Percentiles rank a stretch among this genome's conserved stretches.
Evolutionary conservation across 2,329 filamentous ascomycete genomes (phyloP).

Genomic region (Microcera coccophila): DNA sequence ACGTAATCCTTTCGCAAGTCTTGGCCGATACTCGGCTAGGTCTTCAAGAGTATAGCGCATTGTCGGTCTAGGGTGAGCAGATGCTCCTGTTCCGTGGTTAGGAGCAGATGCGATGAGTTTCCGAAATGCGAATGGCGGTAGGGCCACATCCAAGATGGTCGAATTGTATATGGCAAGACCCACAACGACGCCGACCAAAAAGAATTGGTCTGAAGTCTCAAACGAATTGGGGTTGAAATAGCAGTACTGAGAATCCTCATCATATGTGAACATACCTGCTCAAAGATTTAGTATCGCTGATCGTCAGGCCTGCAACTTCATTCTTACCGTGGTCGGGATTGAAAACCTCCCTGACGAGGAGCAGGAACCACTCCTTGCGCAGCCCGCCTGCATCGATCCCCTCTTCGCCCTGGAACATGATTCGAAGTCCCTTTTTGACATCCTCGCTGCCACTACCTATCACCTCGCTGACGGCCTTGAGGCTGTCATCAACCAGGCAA

Average conservation of each 20-base stretch:
- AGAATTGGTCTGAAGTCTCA: conserved; percentile 88
- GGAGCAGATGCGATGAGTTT: conserved; percentile 79
- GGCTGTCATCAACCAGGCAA: conserved; percentile 82
- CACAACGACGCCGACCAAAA: conserved; percentile 80
- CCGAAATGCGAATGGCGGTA: conserved; percentile 85
- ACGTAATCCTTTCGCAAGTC: conserved; percentile 69
- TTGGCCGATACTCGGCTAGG: conserved; percentile 74
- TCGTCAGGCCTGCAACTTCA: not conserved
- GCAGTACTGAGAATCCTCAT: conserved; percentile 84
- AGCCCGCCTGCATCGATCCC: conserved; percentile 86
- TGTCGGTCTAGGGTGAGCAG: conserved; percentile 53
- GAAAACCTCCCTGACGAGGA: conserved; percentile 84
- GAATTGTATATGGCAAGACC: conserved; percentile 93
- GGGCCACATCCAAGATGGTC: conserved; percentile 81
- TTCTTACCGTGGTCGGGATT: conserved; percentile 78
- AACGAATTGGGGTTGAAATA: conserved; percentile 92
- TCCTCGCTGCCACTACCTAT: conserved; percentile 78
- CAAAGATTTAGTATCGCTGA: conserved; percentile 10
- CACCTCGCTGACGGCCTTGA: conserved; percentile 79
- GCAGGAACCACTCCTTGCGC: conserved; percentile 90
- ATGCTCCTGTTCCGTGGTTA: conserved; percentile 50
- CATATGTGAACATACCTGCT: conserved; percentile 83
- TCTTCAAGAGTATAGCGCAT: conserved; percentile 78
- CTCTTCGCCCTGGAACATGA: conserved; percentile 84
- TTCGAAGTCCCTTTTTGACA: conserved; percentile 83